Conservation (phyloP, 208 protist species). For the Trypanosoma boissoni region DNA sequence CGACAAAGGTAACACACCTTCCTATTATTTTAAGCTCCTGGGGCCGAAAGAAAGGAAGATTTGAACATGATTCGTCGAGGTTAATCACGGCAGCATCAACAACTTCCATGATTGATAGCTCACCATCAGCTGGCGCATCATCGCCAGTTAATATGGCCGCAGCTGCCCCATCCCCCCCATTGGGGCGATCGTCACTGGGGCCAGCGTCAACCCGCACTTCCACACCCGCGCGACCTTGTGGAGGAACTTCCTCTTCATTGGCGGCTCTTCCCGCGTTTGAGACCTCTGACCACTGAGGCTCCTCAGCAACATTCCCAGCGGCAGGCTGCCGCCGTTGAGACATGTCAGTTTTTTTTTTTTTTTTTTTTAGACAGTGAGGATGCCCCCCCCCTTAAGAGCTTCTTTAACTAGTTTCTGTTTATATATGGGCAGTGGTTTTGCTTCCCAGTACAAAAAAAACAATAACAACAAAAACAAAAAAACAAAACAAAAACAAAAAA, state of each 20-base stretch:
- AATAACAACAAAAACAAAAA: neutral
- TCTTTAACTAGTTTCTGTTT: no score
- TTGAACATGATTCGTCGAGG: constrained; percentile 43
- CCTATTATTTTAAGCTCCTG: constrained; percentile 84
- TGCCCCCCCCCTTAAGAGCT: no score
- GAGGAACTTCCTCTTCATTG: neutral
- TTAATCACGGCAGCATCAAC: constrained; percentile 43
- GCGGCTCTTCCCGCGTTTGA: neutral
- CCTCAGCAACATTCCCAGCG: neutral
- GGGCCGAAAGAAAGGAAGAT: constrained; percentile 46
- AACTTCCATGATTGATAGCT: constrained; percentile 35
- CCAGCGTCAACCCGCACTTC: neutral
- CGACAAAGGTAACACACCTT: constrained; percentile 65
- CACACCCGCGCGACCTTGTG: neutral
- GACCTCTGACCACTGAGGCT: neutral
- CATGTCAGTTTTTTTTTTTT: neutral
- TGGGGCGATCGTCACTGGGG: neutral
- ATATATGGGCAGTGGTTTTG: no score
- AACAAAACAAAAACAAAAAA: constrained; percentile 6
- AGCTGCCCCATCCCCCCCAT: neutral
- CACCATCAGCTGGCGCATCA: neutral
- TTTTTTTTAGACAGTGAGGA: neutral
- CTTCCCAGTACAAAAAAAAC: no score
- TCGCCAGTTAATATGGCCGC: neutral
- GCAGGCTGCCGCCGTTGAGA: neutral